Evolutionary conservation across 2,329 filamentous ascomycete species (phyloP).

Genomic region (Verticillium alfalfae): DNA sequence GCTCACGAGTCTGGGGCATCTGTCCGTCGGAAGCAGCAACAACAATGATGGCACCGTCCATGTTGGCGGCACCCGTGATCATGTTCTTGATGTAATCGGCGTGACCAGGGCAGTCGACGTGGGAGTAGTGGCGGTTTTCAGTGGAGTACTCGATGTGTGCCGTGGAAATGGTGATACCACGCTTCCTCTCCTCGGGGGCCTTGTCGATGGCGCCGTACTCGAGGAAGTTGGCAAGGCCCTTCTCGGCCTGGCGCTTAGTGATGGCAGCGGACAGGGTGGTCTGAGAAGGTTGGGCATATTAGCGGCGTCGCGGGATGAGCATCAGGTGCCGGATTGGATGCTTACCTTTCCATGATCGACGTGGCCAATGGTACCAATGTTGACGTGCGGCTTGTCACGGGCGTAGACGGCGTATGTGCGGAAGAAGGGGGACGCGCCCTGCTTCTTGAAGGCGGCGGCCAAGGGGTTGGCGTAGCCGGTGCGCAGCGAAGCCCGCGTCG

Average conservation of each 20-base stretch:
- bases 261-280: conserved; percentile 98
- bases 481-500: conserved; percentile 69
- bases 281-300: conserved; percentile 38
- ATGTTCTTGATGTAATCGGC: conserved; percentile 99
- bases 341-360: conserved; percentile 98
- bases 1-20: conserved; percentile 99
- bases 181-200: conserved; percentile 98
- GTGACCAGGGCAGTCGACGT: conserved; percentile 99
- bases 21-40: conserved; percentile 97
- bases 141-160: conserved; percentile 98
- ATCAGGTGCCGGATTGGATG: neutral
- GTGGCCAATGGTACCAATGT: conserved; percentile 99
- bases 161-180: conserved; percentile 98
- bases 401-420: conserved; percentile 68
- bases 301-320: neutral
- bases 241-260: conserved; percentile 95
- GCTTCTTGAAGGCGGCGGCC: conserved; percentile 60
- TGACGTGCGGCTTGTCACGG: conserved; percentile 94
- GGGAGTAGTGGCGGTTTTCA: conserved; percentile 91
- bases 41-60: conserved; percentile 98
- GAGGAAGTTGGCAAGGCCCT: conserved; percentile 89
- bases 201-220: conserved; percentile 99
- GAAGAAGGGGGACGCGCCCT: conserved; percentile 57
- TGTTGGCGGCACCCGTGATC: conserved; percentile 99
- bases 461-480: conserved; percentile 70